A percentile compares a stretch with the other conserved stretches of the same genome.
phyloP scores from a whole-genome alignment of 2,329 filamentous ascomycete species.

The Fusarium sp. region DNA sequence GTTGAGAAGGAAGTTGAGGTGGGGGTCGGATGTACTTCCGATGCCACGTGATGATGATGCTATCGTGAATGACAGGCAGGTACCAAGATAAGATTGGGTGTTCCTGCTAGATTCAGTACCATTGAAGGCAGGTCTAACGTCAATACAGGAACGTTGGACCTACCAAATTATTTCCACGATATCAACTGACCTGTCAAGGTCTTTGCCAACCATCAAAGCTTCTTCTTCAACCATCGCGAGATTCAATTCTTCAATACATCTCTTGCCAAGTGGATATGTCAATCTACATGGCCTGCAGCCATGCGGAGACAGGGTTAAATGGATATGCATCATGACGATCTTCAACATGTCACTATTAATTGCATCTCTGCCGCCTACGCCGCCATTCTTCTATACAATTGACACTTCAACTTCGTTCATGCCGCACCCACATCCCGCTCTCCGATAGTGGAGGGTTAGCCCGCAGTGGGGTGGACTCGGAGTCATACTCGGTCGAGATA shows the following conservation, averaged over 20 bases:
- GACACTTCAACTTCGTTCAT: neutral
- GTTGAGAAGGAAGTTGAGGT: conserved; percentile 1
- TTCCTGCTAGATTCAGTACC: neutral
- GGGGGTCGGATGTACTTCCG: conserved; percentile 13
- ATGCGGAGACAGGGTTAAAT: conserved; percentile 21
- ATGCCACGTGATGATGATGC: conserved; percentile 16
- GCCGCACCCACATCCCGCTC: conserved; percentile 15
- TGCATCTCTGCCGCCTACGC: neutral
- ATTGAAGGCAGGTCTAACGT: neutral
- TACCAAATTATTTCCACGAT: neutral
- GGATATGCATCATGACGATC: conserved; percentile 16
- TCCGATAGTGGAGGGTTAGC: conserved; percentile 42
- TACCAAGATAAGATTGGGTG: neutral
- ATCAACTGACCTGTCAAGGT: neutral
- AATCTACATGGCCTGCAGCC: conserved; percentile 12
- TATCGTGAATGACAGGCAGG: neutral
- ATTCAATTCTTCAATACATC: neutral
- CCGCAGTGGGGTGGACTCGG: conserved; percentile 44
- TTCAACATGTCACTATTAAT: neutral
- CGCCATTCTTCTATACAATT: neutral
- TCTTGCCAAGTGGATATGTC: conserved; percentile 3
- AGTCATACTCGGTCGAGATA: conserved; percentile 31
- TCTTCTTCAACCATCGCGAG: neutral
- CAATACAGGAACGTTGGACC: neutral
- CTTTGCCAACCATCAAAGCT: neutral